Conservation (phyloP, 768 basidiomycete genomes). For the Naganishia kalamii region DNA sequence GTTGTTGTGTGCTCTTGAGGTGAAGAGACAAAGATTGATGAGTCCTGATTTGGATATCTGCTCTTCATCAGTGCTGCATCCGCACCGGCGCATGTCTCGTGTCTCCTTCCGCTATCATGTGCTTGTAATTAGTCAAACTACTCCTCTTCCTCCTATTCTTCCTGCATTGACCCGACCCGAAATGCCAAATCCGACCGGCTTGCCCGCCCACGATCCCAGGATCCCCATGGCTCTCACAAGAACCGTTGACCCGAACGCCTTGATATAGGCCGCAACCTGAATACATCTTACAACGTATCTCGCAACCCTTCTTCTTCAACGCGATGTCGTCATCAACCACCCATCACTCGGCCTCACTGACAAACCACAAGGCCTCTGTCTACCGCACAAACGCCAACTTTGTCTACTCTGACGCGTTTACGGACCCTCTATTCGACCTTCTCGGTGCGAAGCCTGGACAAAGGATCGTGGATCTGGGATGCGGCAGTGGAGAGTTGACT, state of each 20-base stretch:
- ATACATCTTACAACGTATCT: neutral
- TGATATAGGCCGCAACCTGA: too few species aligned
- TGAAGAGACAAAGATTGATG: too few species aligned
- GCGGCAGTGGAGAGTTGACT: conserved; percentile 75
- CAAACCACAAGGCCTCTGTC: conserved; percentile 49
- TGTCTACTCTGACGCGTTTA: conserved; percentile 57
- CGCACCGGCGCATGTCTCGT: too few species aligned
- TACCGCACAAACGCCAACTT: conserved; percentile 65
- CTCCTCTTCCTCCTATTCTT: too few species aligned
- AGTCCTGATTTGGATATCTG: too few species aligned
- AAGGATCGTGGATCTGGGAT: conserved; percentile 57
- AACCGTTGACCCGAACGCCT: too few species aligned
- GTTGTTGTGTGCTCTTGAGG: too few species aligned
- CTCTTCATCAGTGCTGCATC: too few species aligned
- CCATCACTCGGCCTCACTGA: conserved; percentile 20
- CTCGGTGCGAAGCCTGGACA: conserved; percentile 63
- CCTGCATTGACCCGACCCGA: neutral
- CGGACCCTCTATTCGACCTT: conserved; percentile 55
- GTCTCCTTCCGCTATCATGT: too few species aligned
- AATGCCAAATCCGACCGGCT: neutral
- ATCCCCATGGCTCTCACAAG: too few species aligned
- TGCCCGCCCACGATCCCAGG: too few species aligned
- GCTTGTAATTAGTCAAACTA: too few species aligned
- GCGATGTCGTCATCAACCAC: neutral
- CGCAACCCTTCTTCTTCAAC: neutral